phyloP scores from a whole-genome alignment of 1,139 yeast genomes.

The Pichia sp. region DNA sequence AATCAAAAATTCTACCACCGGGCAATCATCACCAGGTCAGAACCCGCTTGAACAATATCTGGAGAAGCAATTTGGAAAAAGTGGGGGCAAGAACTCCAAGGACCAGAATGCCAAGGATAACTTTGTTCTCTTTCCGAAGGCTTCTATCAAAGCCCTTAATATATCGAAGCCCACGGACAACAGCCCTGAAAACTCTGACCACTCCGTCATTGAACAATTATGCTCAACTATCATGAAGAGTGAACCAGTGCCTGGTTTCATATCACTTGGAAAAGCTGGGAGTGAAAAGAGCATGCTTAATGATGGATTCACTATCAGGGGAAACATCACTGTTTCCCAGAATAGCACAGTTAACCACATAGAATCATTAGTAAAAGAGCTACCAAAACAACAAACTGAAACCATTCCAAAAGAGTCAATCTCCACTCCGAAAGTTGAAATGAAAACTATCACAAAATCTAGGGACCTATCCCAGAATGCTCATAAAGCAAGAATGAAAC shows the following conservation, averaged over 20 bases:
- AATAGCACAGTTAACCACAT: constrained; percentile 38
- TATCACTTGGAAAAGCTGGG: constrained; percentile 15
- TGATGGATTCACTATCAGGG: constrained; percentile 45
- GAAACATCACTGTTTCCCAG: constrained; percentile 40
- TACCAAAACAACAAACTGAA: constrained; percentile 43
- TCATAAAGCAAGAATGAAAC: not conserved
- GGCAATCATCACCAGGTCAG: constrained; percentile 1
- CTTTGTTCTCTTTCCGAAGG: constrained; percentile 26
- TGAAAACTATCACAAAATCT: not conserved
- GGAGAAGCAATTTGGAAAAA: not conserved
- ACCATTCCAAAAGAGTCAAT: constrained; percentile 40
- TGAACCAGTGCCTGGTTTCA: constrained; percentile 28
- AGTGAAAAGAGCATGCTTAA: constrained; percentile 9
- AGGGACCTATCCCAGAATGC: not conserved
- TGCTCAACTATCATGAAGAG: constrained; percentile 20
- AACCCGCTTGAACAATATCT: constrained; percentile 2
- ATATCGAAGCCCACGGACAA: not conserved
- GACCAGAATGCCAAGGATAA: constrained; percentile 9
- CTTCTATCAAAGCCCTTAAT: constrained; percentile 24
- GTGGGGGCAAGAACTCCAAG: not conserved
- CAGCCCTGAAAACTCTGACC: not conserved
- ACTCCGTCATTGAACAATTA: constrained; percentile 19
- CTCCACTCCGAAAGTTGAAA: not conserved
- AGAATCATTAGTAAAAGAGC: constrained; percentile 41
- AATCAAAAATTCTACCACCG: constrained; percentile 6